Evolutionary conservation across 139 green algal species (phyloP), one percentile per base, ranked within the genome.

Genomic region (Tetratostichococcus sp.): DNA sequence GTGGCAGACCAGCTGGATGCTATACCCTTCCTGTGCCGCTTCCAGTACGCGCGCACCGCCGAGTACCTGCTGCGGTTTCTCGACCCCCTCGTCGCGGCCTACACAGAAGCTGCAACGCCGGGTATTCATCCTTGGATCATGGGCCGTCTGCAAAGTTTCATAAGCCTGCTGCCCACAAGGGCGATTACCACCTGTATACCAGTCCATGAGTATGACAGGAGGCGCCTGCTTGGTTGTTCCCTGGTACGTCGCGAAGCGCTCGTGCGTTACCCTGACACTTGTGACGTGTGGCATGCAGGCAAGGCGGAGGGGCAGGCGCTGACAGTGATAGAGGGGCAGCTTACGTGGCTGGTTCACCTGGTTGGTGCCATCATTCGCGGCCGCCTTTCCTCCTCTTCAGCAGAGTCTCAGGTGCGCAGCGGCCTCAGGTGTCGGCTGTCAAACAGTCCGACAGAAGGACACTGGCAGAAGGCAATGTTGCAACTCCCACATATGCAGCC

Each of bases 271-370:
- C 62, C 14, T 72, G 1, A 72, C 32, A 57, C 17, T 4, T 8
- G 4, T 50, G 21, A 19, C 4, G 2, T 50, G 11, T 58, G 23
- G 35, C 65, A 11, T 80, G 75, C 65, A 67, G 65, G 57, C 8
- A 59, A 50, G 58, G 75, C 75, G 25, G 57, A 43, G 26, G 69
- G 71, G 43, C 80, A 91, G 75, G 78, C 50, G 50, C 50, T 96
- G 57, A 78, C 81, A 28, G 77, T 98, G 75, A 75, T 98, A 58
- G 95, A 99, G 84, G 94, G 95, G 16, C 94, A 97, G 88, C 86
- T 99, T 4, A 97, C 95, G 8, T 99, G 95, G 95, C 86, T 99
- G 57, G 91, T 97, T 59, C 93, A 97, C 84, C 98, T 99, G 76
- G 85, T 97, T 5, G 90, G 89, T 17, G 88, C 91, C 30, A 86